Evolutionary conservation across 2,329 filamentous ascomycete genomes (phyloP), one percentile per base, ranked within the genome.

Genomic region (Colletotrichum tofieldiae): DNA sequence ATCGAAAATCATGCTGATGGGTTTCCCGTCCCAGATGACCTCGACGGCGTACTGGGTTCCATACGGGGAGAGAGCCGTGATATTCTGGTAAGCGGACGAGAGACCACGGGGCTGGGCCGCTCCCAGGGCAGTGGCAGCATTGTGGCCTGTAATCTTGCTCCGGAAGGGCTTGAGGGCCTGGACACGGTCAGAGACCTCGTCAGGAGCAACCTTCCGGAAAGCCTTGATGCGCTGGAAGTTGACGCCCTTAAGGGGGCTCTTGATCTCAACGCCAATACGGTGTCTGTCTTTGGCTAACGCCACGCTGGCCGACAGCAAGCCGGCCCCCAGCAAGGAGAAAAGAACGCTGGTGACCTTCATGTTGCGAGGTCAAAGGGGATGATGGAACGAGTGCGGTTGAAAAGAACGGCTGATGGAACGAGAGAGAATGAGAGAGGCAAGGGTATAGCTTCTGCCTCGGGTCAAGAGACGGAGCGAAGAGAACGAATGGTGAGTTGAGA

Each of bases 1-100:
- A 74, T 88, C 86, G 58, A 89, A 79, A 16, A 87, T 75, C 37
- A 89, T 76, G 79, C 81, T 83, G 39, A 84, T 75, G 0, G 80
- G 79, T 9, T 77, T 77, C 20, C 78, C 78, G 45, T 84, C 82
- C 83, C 83, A 85, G 5, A 67, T 75, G 56, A 83, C 84, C 58
- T 83, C 77, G 54, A 85, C 78, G 66, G 81, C 82, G 63, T 85
- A 85, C 63, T 84, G 83, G 2, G 83, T 85, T 7, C 83, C 84
- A 60, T 80, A 83, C 16, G 78, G 76, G 2, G 81, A 80, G 3
- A 83, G 75, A n/a, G 79, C 77, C 18, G 78, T 81, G 62, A 84
- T 78, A 67, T 85, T 85, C 72, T 84, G 82, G 26, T 78, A 80
- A 20, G 74, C 59, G 9, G 67, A 59, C 6, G 71, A 73, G n/a